These are phyloP conservation scores for Penicillium sp. DNA, from an alignment of 2,329 filamentous ascomycete species.

Conservation along the genomic window DNA sequence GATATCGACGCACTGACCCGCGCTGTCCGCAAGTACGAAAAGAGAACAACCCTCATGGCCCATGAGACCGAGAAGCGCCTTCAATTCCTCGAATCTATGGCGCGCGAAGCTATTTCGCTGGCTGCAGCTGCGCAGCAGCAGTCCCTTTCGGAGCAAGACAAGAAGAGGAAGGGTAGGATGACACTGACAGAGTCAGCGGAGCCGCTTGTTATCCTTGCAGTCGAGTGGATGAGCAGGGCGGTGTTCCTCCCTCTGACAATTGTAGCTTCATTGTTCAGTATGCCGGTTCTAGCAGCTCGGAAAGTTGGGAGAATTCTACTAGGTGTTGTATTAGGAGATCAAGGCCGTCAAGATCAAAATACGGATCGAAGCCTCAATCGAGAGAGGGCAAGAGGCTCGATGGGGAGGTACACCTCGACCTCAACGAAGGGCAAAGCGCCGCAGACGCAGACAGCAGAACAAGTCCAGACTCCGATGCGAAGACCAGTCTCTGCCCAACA, in stretches of 20 bases:
- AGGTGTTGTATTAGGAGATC: not conserved
- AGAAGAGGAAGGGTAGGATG: not conserved
- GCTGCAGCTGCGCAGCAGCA: conserved; percentile 68
- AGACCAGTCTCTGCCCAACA: conserved; percentile 4
- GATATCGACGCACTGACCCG: conserved; percentile 88
- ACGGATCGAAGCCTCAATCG: not conserved
- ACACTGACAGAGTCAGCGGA: not conserved
- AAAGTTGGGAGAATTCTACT: not conserved
- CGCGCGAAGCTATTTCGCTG: conserved; percentile 80
- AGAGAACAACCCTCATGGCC: conserved; percentile 76
- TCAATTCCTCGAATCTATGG: conserved; percentile 69
- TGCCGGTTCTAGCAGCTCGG: not conserved
- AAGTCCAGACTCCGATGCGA: not conserved
- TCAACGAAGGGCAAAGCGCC: conserved; percentile 31
- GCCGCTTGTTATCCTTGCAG: not conserved
- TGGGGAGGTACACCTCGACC: not conserved
- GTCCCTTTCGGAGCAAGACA: conserved; percentile 9
- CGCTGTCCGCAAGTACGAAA: conserved; percentile 89
- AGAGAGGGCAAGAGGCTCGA: not conserved
- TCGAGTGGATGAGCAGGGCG: not conserved
- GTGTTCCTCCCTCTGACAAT: not conserved
- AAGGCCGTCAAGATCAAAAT: not conserved
- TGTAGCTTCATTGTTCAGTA: not conserved
- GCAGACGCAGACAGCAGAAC: not conserved
- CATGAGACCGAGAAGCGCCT: conserved; percentile 78